Evolutionary conservation across 495 filamentous ascomycete species (phyloP).

Genomic region (Echria macrotheca): DNA sequence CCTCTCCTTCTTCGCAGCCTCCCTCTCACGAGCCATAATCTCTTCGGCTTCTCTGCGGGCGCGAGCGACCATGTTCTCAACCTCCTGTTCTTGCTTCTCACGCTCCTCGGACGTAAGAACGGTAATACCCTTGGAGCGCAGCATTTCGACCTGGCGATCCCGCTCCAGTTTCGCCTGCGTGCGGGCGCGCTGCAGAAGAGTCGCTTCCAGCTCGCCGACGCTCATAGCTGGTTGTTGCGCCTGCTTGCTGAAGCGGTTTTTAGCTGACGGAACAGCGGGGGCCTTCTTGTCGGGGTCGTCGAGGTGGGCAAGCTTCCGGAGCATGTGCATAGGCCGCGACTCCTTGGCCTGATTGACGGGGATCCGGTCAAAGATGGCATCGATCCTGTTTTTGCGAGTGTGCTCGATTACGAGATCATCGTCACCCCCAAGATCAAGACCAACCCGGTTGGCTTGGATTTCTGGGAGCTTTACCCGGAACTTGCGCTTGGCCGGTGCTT

Average conservation of each 20-base stretch:
- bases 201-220: slow-evolving; percentile 60
- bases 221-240: slow-evolving; percentile 52
- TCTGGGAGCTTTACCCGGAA: slow-evolving; percentile 39
- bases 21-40: slow-evolving; percentile 71
- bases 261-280: slow-evolving; percentile 11
- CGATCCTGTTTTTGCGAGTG: slow-evolving; percentile 35
- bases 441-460: slow-evolving; percentile 23
- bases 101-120: slow-evolving; percentile 85
- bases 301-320: slow-evolving; percentile 71
- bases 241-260: slow-evolving; percentile 28
- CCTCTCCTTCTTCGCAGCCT: slow-evolving; percentile 57
- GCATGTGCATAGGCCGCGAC: slow-evolving; percentile 56
- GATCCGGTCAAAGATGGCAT: slow-evolving; percentile 64
- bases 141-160: slow-evolving; percentile 68
- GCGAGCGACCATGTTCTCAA: slow-evolving; percentile 82
- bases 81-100: slow-evolving; percentile 65
- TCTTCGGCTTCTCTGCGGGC: slow-evolving; percentile 75
- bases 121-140: slow-evolving; percentile 71
- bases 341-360: slow-evolving; percentile 54
- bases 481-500: slow-evolving; percentile 18
- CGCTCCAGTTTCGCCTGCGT: slow-evolving; percentile 75
- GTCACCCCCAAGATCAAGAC: slow-evolving; percentile 32
- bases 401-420: slow-evolving; percentile 36
- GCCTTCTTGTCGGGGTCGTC: slow-evolving; percentile 46
- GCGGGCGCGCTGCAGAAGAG: slow-evolving; percentile 62